phyloP scores from a whole-genome alignment of 192 early-diverging fungal species.

The Umbelopsis ramanniana region DNA sequence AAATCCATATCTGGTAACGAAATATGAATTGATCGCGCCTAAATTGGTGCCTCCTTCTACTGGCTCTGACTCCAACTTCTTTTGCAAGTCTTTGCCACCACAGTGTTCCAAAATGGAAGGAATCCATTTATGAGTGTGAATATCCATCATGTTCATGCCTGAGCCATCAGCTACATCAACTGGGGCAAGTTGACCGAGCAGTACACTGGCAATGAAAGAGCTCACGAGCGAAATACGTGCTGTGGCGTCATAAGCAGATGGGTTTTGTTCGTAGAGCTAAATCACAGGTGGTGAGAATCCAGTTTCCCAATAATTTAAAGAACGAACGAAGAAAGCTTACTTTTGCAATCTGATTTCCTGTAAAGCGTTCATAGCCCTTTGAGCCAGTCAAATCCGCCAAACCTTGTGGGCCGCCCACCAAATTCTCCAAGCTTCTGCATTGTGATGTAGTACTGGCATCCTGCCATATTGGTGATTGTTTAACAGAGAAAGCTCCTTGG shows the following conservation, averaged over 20 bases:
- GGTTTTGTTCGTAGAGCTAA: conserved; percentile 47
- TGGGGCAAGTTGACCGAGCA: conserved; percentile 58
- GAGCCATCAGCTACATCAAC: conserved; percentile 78
- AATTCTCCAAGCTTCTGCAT: conserved; percentile 63
- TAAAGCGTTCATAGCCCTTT: conserved; percentile 80
- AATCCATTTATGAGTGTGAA: conserved; percentile 62
- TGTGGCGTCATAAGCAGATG: conserved; percentile 47
- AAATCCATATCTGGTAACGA: conserved; percentile 68
- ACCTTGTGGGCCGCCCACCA: conserved; percentile 61
- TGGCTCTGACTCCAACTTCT: conserved; percentile 52
- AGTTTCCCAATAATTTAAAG: too few species aligned
- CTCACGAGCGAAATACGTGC: conserved; percentile 74
- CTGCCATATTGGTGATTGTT: conserved; percentile 81
- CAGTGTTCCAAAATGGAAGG: conserved; percentile 45
- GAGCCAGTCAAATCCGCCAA: conserved; percentile 78
- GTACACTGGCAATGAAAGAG: conserved; percentile 70
- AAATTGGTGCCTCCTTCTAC: conserved; percentile 43
- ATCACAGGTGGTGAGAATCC: background rate
- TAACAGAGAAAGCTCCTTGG: conserved; percentile 54
- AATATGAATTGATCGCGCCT: conserved; percentile 65
- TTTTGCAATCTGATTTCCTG: conserved; percentile 75
- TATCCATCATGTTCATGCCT: conserved; percentile 82
- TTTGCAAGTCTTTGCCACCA: conserved; percentile 37
- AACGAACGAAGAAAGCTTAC: conserved; percentile 35
- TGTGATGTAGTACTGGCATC: conserved; percentile 73